phyloP scores from a whole-genome alignment of 768 basidiomycete species.

The Porpolomopsis calyptriformis region DNA sequence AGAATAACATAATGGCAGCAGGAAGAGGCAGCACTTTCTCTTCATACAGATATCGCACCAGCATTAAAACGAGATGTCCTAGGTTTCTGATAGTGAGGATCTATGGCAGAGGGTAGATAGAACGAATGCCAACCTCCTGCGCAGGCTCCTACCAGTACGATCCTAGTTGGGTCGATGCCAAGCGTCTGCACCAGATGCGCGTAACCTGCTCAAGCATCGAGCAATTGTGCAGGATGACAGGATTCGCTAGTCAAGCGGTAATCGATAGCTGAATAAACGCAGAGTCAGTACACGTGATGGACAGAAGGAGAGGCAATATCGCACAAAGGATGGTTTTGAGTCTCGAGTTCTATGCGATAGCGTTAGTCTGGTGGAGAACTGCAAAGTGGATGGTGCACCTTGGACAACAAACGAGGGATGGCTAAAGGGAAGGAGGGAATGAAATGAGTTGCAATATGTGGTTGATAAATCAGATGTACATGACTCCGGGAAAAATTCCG shows the following conservation, averaged over 20 bases:
- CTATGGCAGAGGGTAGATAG: neutral
- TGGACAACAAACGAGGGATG: conserved; percentile 9
- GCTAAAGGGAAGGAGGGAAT: conserved; percentile 1
- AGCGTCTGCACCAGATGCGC: conserved; percentile 33
- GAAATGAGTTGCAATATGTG: neutral
- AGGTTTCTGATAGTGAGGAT: neutral
- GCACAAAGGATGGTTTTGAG: conserved; percentile 10
- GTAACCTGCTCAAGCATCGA: conserved; percentile 44
- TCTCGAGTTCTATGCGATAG: conserved; percentile 8
- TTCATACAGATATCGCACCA: conserved; percentile 23
- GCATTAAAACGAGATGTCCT: conserved; percentile 25
- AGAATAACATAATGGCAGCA: conserved; percentile 13
- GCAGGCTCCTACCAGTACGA: conserved; percentile 42
- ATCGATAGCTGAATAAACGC: too few species aligned
- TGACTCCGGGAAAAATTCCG: conserved; percentile 14
- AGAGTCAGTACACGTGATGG: conserved; percentile 1
- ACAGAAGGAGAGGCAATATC: neutral
- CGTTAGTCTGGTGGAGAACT: neutral
- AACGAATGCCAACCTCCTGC: conserved; percentile 40
- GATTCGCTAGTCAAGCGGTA: conserved; percentile 16
- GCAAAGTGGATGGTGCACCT: neutral
- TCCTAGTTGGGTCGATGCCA: conserved; percentile 29
- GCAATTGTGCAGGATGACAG: conserved; percentile 34
- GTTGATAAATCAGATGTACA: conserved; percentile 8
- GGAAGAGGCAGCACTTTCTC: conserved; percentile 15